Evolutionary conservation across 192 early-diverging fungal species (phyloP).

Genomic region (Backusella australiensis): DNA sequence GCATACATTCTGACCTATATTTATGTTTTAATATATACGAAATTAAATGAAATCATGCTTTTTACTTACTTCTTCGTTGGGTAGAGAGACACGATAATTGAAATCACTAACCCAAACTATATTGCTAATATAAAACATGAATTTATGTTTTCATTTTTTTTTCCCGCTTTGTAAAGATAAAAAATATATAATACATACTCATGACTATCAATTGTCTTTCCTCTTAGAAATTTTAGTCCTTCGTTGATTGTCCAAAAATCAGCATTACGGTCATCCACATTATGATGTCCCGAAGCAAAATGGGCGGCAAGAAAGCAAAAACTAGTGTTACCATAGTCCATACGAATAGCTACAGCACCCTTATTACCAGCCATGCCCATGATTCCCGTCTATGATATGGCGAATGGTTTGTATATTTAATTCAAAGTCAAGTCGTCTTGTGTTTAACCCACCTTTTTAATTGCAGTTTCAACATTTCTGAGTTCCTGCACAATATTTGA

Average conservation of each 20-base stretch:
- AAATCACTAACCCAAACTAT: slow-evolving; percentile 92
- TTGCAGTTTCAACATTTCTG: slow-evolving; percentile 78
- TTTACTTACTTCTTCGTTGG: slow-evolving; percentile 65
- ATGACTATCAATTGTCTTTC: slow-evolving; percentile 71
- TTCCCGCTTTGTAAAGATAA: neutral
- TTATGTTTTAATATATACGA: neutral
- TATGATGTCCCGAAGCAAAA: slow-evolving; percentile 81
- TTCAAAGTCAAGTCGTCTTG: neutral
- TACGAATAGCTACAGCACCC: slow-evolving; percentile 90
- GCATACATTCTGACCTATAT: slow-evolving; percentile 43
- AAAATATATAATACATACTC: slow-evolving; percentile 52
- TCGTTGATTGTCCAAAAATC: slow-evolving; percentile 82
- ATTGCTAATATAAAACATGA: slow-evolving; percentile 30
- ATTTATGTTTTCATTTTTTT: neutral
- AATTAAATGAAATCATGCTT: neutral
- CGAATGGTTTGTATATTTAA: neutral
- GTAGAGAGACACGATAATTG: slow-evolving; percentile 83
- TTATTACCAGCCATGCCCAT: slow-evolving; percentile 97
- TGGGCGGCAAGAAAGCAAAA: slow-evolving; percentile 93
- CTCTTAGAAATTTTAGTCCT: slow-evolving; percentile 70
- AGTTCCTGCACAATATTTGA: slow-evolving; percentile 64
- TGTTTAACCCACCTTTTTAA: slow-evolving; percentile 60
- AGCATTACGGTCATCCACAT: slow-evolving; percentile 76
- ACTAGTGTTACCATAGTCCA: slow-evolving; percentile 83
- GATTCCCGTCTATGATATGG: slow-evolving; percentile 75